Conservation (phyloP, 2,329 filamentous ascomycete species). For the Cryoendolithus antarcticus region DNA sequence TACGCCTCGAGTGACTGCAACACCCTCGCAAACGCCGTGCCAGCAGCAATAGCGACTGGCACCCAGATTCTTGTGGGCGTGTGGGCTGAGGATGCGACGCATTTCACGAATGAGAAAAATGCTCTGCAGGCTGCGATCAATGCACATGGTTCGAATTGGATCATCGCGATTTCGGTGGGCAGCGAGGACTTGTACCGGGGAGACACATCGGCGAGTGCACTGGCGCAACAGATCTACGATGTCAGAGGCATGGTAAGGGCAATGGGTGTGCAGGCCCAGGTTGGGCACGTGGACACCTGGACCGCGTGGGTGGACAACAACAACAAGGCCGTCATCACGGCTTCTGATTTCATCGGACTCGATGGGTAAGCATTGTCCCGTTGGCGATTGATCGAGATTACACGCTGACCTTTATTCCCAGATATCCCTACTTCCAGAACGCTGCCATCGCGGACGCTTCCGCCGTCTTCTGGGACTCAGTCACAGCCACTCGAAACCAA, state of each 20-base stretch:
- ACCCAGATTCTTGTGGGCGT: conserved; percentile 52
- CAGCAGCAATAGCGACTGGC: conserved; percentile 48
- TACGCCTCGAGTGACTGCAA: conserved; percentile 52
- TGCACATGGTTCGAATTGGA: conserved; percentile 44
- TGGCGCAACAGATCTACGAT: conserved; percentile 38
- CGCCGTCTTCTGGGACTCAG: conserved; percentile 39
- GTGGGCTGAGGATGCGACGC: conserved; percentile 40
- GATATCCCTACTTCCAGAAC: conserved; percentile 53
- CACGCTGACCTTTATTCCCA: conserved; percentile 1
- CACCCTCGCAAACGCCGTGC: conserved; percentile 36
- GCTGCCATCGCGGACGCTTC: conserved; percentile 44
- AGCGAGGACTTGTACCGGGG: conserved; percentile 55
- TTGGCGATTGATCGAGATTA: not conserved
- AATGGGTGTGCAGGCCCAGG: conserved; percentile 33
- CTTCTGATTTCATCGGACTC: conserved; percentile 52
- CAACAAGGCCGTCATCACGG: conserved; percentile 49
- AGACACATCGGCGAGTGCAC: conserved; percentile 28
- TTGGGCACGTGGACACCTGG: conserved; percentile 55
- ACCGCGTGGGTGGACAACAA: conserved; percentile 38
- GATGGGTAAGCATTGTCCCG: conserved; percentile 33
- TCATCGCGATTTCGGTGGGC: conserved; percentile 54
- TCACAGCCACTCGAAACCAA: conserved; percentile 25
- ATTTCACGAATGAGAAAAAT: conserved; percentile 47
- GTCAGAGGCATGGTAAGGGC: conserved; percentile 41
- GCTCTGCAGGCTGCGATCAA: conserved; percentile 46